Conservation (phyloP, 1,284 basidiomycete species). For the Sporisorium exsertum region DNA sequence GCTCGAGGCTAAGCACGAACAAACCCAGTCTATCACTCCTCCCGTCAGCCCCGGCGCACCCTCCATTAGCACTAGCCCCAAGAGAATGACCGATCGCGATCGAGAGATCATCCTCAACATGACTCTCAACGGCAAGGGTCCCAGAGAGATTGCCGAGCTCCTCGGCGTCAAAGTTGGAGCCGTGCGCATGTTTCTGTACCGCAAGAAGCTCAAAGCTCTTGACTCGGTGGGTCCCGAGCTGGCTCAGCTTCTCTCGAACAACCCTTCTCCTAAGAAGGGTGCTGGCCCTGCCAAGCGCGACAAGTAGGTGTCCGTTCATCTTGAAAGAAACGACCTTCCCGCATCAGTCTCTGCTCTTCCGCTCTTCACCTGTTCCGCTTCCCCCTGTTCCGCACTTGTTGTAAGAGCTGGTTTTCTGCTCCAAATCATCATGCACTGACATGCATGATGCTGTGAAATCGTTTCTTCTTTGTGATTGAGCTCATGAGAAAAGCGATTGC, state of each 20-base stretch:
- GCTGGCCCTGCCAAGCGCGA: neutral
- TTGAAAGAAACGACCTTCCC: neutral
- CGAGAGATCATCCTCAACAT: conserved; percentile 17
- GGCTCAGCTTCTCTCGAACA: neutral
- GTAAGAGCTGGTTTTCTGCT: neutral
- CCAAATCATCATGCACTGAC: neutral
- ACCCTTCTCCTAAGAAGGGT: conserved; percentile 7
- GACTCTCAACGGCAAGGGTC: conserved; percentile 1
- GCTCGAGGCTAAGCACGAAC: neutral
- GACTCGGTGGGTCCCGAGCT: neutral
- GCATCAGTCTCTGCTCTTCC: neutral
- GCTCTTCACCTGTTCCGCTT: neutral
- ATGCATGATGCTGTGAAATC: conserved; percentile 7
- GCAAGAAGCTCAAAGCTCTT: conserved; percentile 6
- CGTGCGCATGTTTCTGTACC: conserved; percentile 6
- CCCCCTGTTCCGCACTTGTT: neutral
- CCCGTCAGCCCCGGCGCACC: neutral
- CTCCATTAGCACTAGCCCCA: neutral
- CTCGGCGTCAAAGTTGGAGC: conserved; percentile 15
- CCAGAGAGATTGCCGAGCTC: conserved; percentile 2
- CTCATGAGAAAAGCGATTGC: neutral
- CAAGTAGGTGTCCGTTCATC: neutral
- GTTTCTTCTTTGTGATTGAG: neutral
- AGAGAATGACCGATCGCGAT: conserved; percentile 4
- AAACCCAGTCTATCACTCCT: neutral